Base-by-base conservation (phyloP, 768 basidiomycete species). In the Boletus rubropictus region DNA sequence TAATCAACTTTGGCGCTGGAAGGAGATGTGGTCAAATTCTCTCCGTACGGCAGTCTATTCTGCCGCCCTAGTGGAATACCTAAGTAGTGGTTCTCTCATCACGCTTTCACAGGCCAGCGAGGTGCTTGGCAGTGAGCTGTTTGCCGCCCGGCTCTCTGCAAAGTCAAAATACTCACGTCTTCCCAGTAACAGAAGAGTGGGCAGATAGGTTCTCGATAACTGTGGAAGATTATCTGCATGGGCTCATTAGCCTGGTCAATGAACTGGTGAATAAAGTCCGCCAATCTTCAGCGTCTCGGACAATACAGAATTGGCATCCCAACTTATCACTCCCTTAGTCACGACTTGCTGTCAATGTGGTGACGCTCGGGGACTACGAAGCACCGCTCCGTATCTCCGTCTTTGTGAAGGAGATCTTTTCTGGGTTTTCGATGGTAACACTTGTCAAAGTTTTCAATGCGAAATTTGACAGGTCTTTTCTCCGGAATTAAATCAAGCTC, bases 1-100 rank as follows among this genome's bases (percentile, higher is more conserved):
- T 25, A 79, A 84, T 54, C 84, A 89, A 53, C 81, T 86, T 51
- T 90, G 88, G 88, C 73, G 80, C 46, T 90, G 84, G 84, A 88
- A 85, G 61, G 86, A 89, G 21, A 79, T 86, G 79, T 89, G 87
- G 87, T 74, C 77, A 1, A 80, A 78, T 57, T 81, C 84, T 4
- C 62, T 89, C 31, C 74, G 87, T 46, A 76, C 75, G 15, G 78
- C 79, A 10, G 72, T 89, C 1, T 90, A 84, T 56, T 74, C 78
- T 33, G 80, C 79, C 1, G 77, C 81, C 15, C 63, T 90, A 28
- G 71, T 81, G 11, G 77, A 84, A 58, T 91, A 82, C 57, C 71
- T 91, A 7, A 69, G 74, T 5, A 72, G 58, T 29, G 75, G 84
- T 21, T 73, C 68, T 31, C 74, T 91, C 22, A 69, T 86, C 33